A percentile compares a stretch with the other conserved stretches of the same genome.
phyloP scores from a whole-genome alignment of 768 basidiomycete genomes.

The Amanita pseudoporphyria region DNA sequence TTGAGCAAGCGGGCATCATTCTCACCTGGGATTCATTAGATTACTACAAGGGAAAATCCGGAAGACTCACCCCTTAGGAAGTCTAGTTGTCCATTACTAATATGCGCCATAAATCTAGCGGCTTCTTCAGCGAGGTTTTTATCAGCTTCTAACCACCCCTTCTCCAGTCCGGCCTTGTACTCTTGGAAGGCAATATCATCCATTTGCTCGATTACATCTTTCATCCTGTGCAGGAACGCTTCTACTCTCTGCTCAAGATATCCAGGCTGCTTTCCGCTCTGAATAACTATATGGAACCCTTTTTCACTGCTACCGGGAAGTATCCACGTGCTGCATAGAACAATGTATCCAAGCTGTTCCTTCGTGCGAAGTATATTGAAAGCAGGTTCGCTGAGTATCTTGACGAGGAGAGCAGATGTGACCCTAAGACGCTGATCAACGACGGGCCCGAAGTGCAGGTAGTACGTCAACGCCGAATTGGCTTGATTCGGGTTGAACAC shows the following conservation, averaged over 20 bases:
- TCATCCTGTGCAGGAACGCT: conserved; percentile 74
- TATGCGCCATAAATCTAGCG: conserved; percentile 54
- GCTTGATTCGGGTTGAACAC: conserved; percentile 80
- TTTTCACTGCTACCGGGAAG: conserved; percentile 57
- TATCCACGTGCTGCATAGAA: conserved; percentile 48
- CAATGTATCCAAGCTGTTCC: conserved; percentile 94
- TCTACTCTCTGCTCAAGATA: conserved; percentile 88
- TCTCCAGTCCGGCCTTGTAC: conserved; percentile 69
- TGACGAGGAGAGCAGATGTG: conserved; percentile 59
- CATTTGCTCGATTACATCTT: conserved; percentile 59
- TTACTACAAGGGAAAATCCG: neutral
- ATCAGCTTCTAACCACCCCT: conserved; percentile 74
- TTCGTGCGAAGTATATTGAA: conserved; percentile 89
- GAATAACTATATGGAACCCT: conserved; percentile 77
- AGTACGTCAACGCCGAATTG: conserved; percentile 85
- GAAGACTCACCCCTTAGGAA: conserved; percentile 67
- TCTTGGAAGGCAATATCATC: conserved; percentile 60
- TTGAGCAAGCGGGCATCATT: conserved; percentile 62
- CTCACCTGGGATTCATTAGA: conserved; percentile 36
- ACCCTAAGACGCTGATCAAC: conserved; percentile 58
- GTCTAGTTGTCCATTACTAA: conserved; percentile 76
- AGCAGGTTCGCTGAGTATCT: conserved; percentile 84
- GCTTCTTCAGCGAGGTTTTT: conserved; percentile 87
- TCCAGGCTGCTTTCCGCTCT: conserved; percentile 73
- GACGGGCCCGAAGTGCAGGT: conserved; percentile 66